These are phyloP conservation scores for Angomonas deanei DNA, from an alignment of 208 protist genomes.

Conservation along the genomic window DNA sequence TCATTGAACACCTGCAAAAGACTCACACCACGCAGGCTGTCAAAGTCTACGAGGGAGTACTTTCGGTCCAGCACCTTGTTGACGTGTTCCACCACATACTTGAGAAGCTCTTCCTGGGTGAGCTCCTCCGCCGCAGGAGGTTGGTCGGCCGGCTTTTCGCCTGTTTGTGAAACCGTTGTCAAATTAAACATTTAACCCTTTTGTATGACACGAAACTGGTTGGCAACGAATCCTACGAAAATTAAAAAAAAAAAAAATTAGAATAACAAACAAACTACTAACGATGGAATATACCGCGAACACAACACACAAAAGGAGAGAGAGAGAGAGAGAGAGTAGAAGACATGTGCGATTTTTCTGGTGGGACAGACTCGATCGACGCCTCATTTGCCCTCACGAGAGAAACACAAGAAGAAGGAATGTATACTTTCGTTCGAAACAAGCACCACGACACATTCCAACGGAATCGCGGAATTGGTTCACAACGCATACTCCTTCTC, in stretches of 20 bases:
- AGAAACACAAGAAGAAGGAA: too few relatives aligned
- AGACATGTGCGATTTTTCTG: too few relatives aligned
- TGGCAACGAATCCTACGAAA: too few relatives aligned
- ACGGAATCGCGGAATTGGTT: neutral
- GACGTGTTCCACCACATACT: conserved; percentile 75
- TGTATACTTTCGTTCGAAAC: too few relatives aligned
- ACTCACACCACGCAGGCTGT: conserved; percentile 43
- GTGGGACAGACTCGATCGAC: too few relatives aligned
- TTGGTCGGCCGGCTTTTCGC: neutral
- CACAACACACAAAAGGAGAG: too few relatives aligned
- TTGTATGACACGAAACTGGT: neutral
- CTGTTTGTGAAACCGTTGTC: conserved; percentile 14
- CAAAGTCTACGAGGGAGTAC: conserved; percentile 88
- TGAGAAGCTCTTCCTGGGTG: conserved; percentile 58
- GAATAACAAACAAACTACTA: too few relatives aligned
- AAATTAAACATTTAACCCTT: neutral
- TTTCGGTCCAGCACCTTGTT: conserved; percentile 61
- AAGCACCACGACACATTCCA: too few relatives aligned
- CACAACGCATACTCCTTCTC: neutral
- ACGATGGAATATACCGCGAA: too few relatives aligned
- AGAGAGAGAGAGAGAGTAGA: too few relatives aligned
- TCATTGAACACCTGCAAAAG: conserved; percentile 85
- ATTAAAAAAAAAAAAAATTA: too few relatives aligned
- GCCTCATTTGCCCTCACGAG: too few relatives aligned
- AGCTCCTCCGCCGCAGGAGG: conserved; percentile 28